Conservation (phyloP, 164 flowering plant species). For the Houttuynia cordata region DNA sequence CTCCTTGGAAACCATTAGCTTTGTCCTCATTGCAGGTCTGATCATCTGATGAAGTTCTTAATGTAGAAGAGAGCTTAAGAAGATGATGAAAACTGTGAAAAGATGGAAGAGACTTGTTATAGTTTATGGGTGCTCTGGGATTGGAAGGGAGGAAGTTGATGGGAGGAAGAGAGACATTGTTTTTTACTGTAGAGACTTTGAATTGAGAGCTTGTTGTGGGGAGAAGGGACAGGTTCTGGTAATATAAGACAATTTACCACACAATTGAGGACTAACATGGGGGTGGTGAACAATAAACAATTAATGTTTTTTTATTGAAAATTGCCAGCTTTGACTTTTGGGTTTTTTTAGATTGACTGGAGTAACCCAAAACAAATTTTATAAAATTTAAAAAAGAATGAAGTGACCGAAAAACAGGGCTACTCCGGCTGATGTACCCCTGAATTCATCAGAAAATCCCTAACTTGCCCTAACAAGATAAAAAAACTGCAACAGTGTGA, state of each 20-base stretch:
- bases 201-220: not conserved
- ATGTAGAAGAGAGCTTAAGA: not conserved
- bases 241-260: not conserved
- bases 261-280: not conserved
- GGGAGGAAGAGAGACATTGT: no score
- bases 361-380: not conserved
- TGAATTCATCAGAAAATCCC: not conserved
- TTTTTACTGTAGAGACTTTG: not conserved
- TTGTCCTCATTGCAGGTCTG: not conserved
- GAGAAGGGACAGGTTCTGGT: not conserved
- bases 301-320: not conserved
- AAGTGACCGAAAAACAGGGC: no score
- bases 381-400: no score
- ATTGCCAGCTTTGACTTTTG: not conserved
- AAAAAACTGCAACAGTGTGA: no score
- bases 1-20: not conserved
- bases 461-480: not conserved
- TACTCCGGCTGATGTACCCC: no score
- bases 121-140: not conserved
- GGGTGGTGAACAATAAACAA: not conserved
- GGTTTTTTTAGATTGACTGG: not conserved
- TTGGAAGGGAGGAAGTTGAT: not conserved
- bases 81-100: not conserved
- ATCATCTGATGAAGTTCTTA: no score
- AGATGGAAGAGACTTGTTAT: not conserved